Conservation (phyloP, 306 rosid genomes). For the Spatholobus suberectus region DNA sequence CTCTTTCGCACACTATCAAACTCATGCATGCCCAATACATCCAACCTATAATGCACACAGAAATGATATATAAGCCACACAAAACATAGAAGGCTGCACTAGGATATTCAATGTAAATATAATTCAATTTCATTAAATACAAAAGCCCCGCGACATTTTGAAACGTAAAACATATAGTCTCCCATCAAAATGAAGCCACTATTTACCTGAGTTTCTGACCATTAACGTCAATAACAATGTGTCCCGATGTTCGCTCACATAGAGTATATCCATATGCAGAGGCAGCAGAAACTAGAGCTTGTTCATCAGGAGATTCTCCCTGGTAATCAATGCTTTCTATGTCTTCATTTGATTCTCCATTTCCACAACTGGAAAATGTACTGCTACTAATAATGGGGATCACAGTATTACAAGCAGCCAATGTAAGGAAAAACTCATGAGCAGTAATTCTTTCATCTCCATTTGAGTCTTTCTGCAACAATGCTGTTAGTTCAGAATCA, state of each 20-base stretch:
- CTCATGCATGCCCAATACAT: constrained; percentile 86
- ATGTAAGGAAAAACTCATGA: constrained; percentile 81
- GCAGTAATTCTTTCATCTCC: constrained; percentile 67
- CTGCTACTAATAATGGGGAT: constrained; percentile 62
- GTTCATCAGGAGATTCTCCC: constrained; percentile 96
- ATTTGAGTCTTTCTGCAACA: constrained; percentile 57
- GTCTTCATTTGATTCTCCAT: constrained; percentile 53
- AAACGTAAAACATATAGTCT: not conserved
- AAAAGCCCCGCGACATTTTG: not conserved
- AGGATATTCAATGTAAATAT: not conserved
- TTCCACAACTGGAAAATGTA: constrained; percentile 40
- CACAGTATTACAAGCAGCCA: constrained; percentile 92
- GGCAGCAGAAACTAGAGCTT: constrained; percentile 85
- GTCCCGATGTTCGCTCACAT: constrained; percentile 84
- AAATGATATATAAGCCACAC: not conserved
- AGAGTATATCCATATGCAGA: constrained; percentile 84
- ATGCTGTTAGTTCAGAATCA: constrained; percentile 60
- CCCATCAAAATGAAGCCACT: constrained; percentile 32
- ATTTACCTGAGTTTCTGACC: constrained; percentile 83
- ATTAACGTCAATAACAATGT: constrained; percentile 69
- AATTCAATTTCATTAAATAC: not conserved
- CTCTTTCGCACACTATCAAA: constrained; percentile 89
- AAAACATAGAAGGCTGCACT: not conserved
- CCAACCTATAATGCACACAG: constrained; percentile 63
- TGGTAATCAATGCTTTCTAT: constrained; percentile 65